These are phyloP conservation scores for Cyclostephanos invisitatus DNA, from an alignment of 108 stramenopile genomes.

Conservation along the genomic window DNA sequence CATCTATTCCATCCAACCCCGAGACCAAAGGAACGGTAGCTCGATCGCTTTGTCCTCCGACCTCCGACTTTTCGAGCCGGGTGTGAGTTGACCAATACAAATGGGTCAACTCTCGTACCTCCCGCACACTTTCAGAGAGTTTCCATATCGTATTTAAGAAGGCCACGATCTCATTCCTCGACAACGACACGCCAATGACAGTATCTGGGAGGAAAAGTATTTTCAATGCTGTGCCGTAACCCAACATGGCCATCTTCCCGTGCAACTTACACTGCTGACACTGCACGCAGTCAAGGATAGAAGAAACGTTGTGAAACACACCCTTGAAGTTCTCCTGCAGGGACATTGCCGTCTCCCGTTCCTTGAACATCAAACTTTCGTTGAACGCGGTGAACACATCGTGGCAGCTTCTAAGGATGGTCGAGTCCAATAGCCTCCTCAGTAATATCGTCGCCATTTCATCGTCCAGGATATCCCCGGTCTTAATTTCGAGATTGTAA, in stretches of 20 bases:
- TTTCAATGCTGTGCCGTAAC: conserved; percentile 92
- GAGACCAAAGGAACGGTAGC: conserved; percentile 4
- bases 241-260: conserved; percentile 93
- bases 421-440: conserved; percentile 71
- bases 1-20: conserved; percentile 36
- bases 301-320: conserved; percentile 90
- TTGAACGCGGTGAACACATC: conserved; percentile 92
- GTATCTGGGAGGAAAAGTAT: conserved; percentile 79
- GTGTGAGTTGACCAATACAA: conserved; percentile 69
- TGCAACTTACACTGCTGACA: conserved; percentile 96
- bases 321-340: conserved; percentile 90
- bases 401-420: conserved; percentile 75
- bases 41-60: not conserved
- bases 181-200: conserved; percentile 47
- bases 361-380: conserved; percentile 90
- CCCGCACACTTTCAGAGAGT: conserved; percentile 73
- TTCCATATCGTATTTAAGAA: conserved; percentile 87
- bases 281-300: conserved; percentile 93
- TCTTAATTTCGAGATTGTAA: conserved; percentile 74
- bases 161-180: conserved; percentile 90
- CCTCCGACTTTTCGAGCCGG: conserved; percentile 50
- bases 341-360: conserved; percentile 44
- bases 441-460: conserved; percentile 73
- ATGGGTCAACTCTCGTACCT: conserved; percentile 77
- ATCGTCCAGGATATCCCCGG: conserved; percentile 85